phyloP scores from a whole-genome alignment of 176 grass and related monocot species.

The Pontederia crassipes region DNA sequence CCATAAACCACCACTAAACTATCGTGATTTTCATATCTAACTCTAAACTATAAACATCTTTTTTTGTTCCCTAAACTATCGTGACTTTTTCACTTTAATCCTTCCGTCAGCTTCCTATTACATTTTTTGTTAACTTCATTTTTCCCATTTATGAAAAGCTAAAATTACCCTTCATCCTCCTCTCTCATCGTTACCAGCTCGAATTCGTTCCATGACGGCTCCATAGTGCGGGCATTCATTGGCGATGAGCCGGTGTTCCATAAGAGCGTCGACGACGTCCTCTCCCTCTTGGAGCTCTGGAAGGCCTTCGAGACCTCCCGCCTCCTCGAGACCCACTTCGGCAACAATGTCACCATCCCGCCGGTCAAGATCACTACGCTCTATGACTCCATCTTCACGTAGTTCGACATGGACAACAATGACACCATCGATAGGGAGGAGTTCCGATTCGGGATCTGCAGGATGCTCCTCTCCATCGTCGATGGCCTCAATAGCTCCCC shows the following conservation, averaged over 20 bases:
- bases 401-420: constrained; percentile 81
- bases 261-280: constrained; percentile 63
- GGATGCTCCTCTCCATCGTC: constrained; percentile 86
- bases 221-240: constrained; percentile 68
- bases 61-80: too few relatives aligned
- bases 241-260: constrained; percentile 59
- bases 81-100: too few relatives aligned
- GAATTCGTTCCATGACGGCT: constrained; percentile 26
- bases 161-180: too few relatives aligned
- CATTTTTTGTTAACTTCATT: too few relatives aligned
- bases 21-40: too few relatives aligned
- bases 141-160: too few relatives aligned
- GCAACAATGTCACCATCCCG: constrained; percentile 36
- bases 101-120: too few relatives aligned
- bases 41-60: too few relatives aligned
- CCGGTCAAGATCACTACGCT: constrained; percentile 51
- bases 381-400: constrained; percentile 84
- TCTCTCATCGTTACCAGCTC: too few relatives aligned
- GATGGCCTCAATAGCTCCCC: constrained; percentile 75
- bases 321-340: constrained; percentile 58
- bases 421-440: constrained; percentile 58
- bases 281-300: constrained; percentile 75
- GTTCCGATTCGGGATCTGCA: constrained; percentile 74
- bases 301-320: constrained; percentile 88
- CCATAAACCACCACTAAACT: too few relatives aligned